Conservation (phyloP, 1,284 basidiomycete species). For the Heliocybe sulcata region DNA sequence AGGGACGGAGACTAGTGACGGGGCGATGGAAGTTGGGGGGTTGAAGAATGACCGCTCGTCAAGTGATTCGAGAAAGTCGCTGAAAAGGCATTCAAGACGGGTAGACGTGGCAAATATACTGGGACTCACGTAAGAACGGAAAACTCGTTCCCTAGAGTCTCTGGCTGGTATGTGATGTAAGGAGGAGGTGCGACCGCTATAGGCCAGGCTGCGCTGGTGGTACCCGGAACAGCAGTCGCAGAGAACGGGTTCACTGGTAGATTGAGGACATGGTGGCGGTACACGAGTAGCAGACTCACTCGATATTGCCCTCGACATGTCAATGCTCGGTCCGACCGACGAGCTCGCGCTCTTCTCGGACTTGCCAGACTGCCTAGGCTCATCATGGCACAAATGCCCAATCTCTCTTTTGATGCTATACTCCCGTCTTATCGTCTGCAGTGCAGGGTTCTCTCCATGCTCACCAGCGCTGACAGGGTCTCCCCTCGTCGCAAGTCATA, state of each 20-base stretch:
- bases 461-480: conserved; percentile 87
- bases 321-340: not conserved
- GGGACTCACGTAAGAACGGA: conserved; percentile 66
- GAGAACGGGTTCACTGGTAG: conserved; percentile 7
- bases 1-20: conserved; percentile 33
- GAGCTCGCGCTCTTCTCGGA: not conserved
- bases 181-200: conserved; percentile 37
- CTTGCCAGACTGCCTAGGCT: conserved; percentile 43
- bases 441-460: conserved; percentile 17
- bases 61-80: conserved; percentile 78
- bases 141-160: conserved; percentile 74
- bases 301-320: not conserved
- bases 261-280: conserved; percentile 3
- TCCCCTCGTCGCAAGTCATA: conserved; percentile 89
- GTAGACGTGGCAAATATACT: not conserved
- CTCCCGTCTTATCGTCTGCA: not conserved
- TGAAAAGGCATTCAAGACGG: conserved; percentile 20
- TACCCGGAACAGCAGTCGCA: conserved; percentile 23
- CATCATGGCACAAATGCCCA: conserved; percentile 86
- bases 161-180: conserved; percentile 54
- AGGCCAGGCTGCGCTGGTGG: conserved; percentile 43
- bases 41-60: conserved; percentile 63
- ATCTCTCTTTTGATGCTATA: conserved; percentile 86
- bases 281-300: not conserved
- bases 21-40: conserved; percentile 30